These are phyloP conservation scores for Leccinum pellstonianum DNA, from an alignment of 768 basidiomycete species.

Conservation along the genomic window DNA sequence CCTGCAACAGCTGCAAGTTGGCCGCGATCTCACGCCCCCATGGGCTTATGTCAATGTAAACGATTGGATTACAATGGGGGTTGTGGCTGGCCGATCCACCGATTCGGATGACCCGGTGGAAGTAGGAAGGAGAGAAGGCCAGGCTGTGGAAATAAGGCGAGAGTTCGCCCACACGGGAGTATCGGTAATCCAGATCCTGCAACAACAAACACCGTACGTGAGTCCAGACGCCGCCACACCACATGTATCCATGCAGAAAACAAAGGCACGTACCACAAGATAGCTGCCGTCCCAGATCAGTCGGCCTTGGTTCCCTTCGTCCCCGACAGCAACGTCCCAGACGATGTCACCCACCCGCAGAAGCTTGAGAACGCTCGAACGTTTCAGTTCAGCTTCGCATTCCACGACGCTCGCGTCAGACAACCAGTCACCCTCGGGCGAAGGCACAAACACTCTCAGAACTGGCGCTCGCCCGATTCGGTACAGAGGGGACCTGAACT, in stretches of 20 bases:
- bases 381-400: conserved; percentile 77
- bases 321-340: conserved; percentile 84
- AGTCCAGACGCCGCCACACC: neutral
- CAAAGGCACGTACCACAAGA: conserved; percentile 59
- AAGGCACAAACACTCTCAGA: conserved; percentile 80
- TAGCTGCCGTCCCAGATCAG: conserved; percentile 89
- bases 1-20: conserved; percentile 75
- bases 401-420: conserved; percentile 77
- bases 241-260: conserved; percentile 7
- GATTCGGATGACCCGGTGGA: conserved; percentile 79
- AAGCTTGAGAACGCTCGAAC: conserved; percentile 47
- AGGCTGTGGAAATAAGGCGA: conserved; percentile 78
- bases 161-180: conserved; percentile 70
- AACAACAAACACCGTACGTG: conserved; percentile 2
- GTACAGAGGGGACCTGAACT: conserved; percentile 72
- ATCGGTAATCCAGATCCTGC: conserved; percentile 85
- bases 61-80: conserved; percentile 56
- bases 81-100: conserved; percentile 35
- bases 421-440: conserved; percentile 84
- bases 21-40: conserved; percentile 77
- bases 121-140: conserved; percentile 85
- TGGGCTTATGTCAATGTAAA: conserved; percentile 70
- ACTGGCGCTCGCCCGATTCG: conserved; percentile 70
- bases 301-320: conserved; percentile 82
- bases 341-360: conserved; percentile 78